Conservation (phyloP, 345 rosid genomes). For the Clausena lansium region DNA sequence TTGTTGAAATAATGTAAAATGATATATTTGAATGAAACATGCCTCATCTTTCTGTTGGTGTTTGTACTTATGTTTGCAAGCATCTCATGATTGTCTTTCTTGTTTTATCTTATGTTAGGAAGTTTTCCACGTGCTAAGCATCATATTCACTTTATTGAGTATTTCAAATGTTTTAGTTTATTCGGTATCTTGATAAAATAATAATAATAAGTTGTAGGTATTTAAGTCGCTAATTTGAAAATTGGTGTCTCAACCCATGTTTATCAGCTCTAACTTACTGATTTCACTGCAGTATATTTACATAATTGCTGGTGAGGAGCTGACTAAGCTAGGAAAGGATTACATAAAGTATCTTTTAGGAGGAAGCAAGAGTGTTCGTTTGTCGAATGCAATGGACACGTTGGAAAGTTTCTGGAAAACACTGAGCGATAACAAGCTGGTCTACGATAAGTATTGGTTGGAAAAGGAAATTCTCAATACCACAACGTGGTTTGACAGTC, state of each 20-base stretch:
- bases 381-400: slow-evolving; percentile 46
- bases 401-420: slow-evolving; percentile 37
- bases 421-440: slow-evolving; percentile 31
- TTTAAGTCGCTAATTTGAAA: background rate
- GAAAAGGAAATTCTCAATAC: slow-evolving; percentile 64
- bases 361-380: slow-evolving; percentile 57
- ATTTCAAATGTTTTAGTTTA: background rate
- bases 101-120: background rate
- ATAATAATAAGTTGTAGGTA: background rate
- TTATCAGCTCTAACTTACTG: background rate
- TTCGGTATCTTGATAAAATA: background rate
- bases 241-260: background rate
- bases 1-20: too few species aligned
- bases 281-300: slow-evolving; percentile 52
- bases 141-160: background rate
- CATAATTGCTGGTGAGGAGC: slow-evolving; percentile 69
- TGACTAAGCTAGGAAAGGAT: slow-evolving; percentile 62
- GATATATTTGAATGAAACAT: background rate
- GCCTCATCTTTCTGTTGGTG: background rate
- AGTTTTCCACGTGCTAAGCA: background rate
- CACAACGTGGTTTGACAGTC: slow-evolving; percentile 68
- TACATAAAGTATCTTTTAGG: slow-evolving; percentile 54
- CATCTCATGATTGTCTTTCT: background rate
- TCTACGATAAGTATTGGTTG: slow-evolving; percentile 51
- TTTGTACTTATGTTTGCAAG: background rate